Percentiles rank a stretch among this genome's conserved stretches.
phyloP scores from a whole-genome alignment of 148 eudicot genomes.

The Rhododendron williamsianum region DNA sequence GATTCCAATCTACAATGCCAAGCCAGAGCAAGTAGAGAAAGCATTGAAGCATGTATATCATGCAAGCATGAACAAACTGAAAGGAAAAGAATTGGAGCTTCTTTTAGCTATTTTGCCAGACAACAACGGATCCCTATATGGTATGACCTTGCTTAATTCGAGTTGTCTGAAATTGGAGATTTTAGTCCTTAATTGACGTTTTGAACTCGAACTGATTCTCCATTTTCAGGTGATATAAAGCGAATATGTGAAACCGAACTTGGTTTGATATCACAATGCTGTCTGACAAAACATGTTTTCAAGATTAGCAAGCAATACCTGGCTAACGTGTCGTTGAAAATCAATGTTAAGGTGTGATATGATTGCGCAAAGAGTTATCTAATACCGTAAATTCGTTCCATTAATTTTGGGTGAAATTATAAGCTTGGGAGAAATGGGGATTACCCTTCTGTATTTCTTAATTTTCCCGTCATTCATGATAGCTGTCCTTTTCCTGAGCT shows the following conservation, averaged over 20 bases:
- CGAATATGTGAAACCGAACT: conserved; percentile 72
- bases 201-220: not conserved
- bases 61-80: conserved; percentile 39
- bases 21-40: conserved; percentile 68
- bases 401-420: not conserved
- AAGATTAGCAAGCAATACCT: conserved; percentile 67
- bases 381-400: conserved; percentile 6
- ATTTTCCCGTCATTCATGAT: not conserved
- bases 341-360: conserved; percentile 61
- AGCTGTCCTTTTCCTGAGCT: not conserved
- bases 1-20: conserved; percentile 53
- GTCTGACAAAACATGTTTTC: conserved; percentile 59
- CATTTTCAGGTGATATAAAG: conserved; percentile 52
- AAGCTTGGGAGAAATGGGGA: not conserved
- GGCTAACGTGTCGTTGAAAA: conserved; percentile 81
- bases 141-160: conserved; percentile 16
- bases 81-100: conserved; percentile 64
- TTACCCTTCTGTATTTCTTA: not conserved
- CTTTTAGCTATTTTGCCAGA: conserved; percentile 62
- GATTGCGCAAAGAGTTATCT: conserved; percentile 13
- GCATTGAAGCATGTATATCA: conserved; percentile 64
- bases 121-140: conserved; percentile 63
- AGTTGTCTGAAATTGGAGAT: not conserved
- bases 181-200: not conserved
- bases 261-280: conserved; percentile 78